Conservation (phyloP, 2,329 filamentous ascomycete species). For the Fusarium haematococcum region DNA sequence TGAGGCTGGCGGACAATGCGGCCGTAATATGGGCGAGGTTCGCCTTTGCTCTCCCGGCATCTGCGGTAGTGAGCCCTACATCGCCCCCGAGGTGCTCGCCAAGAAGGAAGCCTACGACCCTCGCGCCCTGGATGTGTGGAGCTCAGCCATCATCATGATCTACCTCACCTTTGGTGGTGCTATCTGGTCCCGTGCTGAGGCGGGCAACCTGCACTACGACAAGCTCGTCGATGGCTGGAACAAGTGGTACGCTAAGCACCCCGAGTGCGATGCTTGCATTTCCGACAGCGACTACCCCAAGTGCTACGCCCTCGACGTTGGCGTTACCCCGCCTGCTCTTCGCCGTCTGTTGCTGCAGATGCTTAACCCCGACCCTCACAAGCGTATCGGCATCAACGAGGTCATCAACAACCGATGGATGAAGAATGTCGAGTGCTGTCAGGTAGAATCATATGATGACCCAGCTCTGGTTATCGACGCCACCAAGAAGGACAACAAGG, state of each 20-base stretch:
- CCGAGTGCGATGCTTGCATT: constrained; percentile 51
- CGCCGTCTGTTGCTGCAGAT: constrained; percentile 81
- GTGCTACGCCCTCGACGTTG: constrained; percentile 72
- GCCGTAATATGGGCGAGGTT: constrained; percentile 76
- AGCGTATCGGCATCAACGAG: constrained; percentile 76
- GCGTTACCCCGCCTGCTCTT: constrained; percentile 74
- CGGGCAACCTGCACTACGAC: constrained; percentile 69
- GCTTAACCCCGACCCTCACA: constrained; percentile 81
- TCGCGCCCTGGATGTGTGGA: constrained; percentile 86
- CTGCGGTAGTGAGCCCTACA: constrained; percentile 87
- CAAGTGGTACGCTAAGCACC: constrained; percentile 71
- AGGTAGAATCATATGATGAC: constrained; percentile 77
- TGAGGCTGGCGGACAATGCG: constrained; percentile 78
- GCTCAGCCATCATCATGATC: constrained; percentile 84
- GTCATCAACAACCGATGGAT: constrained; percentile 79
- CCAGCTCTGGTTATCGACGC: constrained; percentile 71
- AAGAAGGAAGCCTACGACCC: constrained; percentile 77
- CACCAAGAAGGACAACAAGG: constrained; percentile 63
- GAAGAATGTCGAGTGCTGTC: constrained; percentile 82
- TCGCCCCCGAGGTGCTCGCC: constrained; percentile 84
- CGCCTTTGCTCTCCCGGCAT: constrained; percentile 82
- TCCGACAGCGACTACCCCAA: constrained; percentile 74
- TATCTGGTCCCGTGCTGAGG: constrained; percentile 79
- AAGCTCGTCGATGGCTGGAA: constrained; percentile 76
- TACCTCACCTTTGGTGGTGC: constrained; percentile 78